phyloP scores from a whole-genome alignment of 2,329 filamentous ascomycete genomes.

The Fusarium denticulatum region DNA sequence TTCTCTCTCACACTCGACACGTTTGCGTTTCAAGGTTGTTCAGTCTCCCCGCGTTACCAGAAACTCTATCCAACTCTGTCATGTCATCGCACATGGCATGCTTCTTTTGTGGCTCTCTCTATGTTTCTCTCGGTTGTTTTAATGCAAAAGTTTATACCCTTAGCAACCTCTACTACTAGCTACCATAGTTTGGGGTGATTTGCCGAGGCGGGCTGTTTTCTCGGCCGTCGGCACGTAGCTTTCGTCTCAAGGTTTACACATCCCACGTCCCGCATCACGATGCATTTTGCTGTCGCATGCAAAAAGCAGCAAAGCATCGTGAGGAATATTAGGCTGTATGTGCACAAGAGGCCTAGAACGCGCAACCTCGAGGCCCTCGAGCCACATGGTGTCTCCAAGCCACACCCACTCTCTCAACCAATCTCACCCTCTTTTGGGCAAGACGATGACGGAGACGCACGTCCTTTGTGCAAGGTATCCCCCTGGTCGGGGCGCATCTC shows the following conservation, averaged over 20 bases:
- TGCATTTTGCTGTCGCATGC: not conserved
- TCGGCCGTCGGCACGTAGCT: not conserved
- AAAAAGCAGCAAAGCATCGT: constrained; percentile 1
- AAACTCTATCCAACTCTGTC: constrained; percentile 18
- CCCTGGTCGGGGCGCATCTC: constrained; percentile 7
- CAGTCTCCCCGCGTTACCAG: constrained; percentile 20
- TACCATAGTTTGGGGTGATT: not conserved
- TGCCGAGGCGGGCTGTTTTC: not conserved
- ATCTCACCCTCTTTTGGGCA: constrained; percentile 3
- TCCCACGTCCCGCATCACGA: not conserved
- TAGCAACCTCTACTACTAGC: not conserved
- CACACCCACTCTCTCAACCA: constrained; percentile 2
- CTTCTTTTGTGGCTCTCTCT: not conserved
- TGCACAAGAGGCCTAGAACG: constrained; percentile 13
- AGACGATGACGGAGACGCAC: constrained; percentile 24
- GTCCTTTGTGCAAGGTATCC: constrained; percentile 15
- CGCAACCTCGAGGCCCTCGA: constrained; percentile 19
- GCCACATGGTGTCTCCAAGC: constrained; percentile 26
- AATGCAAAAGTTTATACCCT: constrained; percentile 3
- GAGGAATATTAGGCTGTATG: constrained; percentile 2
- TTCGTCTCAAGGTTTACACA: not conserved
- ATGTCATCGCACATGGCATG: constrained; percentile 20
- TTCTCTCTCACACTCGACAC: not conserved
- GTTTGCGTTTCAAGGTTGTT: constrained; percentile 8
- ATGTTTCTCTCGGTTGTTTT: not conserved